Evolutionary conservation across 192 early-diverging fungal genomes (phyloP).

Genomic region (Rhizophagus clarus): DNA sequence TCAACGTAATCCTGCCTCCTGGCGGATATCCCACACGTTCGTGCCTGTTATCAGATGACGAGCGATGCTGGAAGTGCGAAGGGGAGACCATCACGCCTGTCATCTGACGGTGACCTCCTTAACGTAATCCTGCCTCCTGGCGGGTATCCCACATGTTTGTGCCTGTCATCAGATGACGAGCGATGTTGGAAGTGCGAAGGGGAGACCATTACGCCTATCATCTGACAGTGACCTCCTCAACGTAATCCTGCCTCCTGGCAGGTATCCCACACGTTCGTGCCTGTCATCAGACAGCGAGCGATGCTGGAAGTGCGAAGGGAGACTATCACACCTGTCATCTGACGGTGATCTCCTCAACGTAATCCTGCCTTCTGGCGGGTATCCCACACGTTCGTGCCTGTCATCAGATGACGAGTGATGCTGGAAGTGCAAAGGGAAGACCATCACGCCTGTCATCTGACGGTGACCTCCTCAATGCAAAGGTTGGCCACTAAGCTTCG

Average conservation of each 20-base stretch:
- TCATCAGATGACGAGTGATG: neutral
- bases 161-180: neutral
- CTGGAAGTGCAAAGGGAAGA: slow-evolving; percentile 25
- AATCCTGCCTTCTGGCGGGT: slow-evolving; percentile 13
- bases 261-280: too few species aligned
- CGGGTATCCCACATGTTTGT: too few species aligned
- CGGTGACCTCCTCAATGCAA: slow-evolving; percentile 21
- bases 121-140: too few species aligned
- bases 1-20: too few species aligned
- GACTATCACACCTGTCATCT: neutral
- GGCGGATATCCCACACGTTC: too few species aligned
- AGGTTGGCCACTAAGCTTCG: slow-evolving; percentile 25
- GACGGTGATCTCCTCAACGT: slow-evolving; percentile 19
- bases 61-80: too few species aligned
- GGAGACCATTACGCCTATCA: neutral
- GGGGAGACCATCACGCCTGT: too few species aligned
- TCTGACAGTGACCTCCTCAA: slow-evolving; percentile 23
- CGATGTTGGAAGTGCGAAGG: slow-evolving; percentile 18
- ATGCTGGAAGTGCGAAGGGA: slow-evolving; percentile 12
- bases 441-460: neutral
- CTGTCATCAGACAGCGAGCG: neutral
- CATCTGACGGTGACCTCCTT: too few species aligned
- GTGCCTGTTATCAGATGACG: too few species aligned
- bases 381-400: too few species aligned
- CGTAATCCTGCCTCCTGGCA: slow-evolving; percentile 9